Base-by-base conservation (phyloP, 306 rosid genomes). In the Quercus glauca region DNA sequence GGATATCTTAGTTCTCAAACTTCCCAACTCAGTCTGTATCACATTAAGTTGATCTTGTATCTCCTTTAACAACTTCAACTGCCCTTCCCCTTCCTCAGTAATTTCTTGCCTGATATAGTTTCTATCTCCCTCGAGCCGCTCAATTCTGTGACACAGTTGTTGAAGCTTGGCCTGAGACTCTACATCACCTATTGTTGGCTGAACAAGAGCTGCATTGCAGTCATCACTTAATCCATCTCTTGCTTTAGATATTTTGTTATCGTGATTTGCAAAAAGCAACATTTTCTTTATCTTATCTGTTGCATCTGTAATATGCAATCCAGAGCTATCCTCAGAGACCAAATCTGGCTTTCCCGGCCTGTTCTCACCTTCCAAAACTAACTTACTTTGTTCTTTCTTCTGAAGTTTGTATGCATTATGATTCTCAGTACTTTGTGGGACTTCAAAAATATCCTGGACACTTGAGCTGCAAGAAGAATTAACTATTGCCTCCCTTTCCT, bases 381-480 rank as follows among this genome's bases (percentile, higher is more conserved):
- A 55, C 65, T 61, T 82, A 23, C 77, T 87, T 52, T 75, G 80
- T 58, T 67, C 85, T 81, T 59, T 85, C 63, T 68, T 86, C 81
- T 76, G 85, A 18, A 28, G 61, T 63, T 76, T 92, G 49, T 58
- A 26, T 3, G 76, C 77, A 76, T 81, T 81, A 37, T 21, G 72
- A 76, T 75, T 87, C 65, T 76, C 88, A 55, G 58, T 68, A 20
- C 73, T 70, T 81, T 86, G 85, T 37, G 97, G 94, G 61, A 91
- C 93, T 86, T 93, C 98, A 49, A 87, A 91, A 28, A 96, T 88
- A 84, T 96, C 99, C 75, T 90, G 91, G 31, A 94, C 77, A 37
- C 79, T 85, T 43, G 78, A 84, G 12, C 81, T 56, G 71, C 76
- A 37, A 6, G 90, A 78, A 45, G 86, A 71, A 83, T 53, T 80